phyloP scores from a whole-genome alignment of 2,329 filamentous ascomycete species.

The Curvularia verruculosa region DNA sequence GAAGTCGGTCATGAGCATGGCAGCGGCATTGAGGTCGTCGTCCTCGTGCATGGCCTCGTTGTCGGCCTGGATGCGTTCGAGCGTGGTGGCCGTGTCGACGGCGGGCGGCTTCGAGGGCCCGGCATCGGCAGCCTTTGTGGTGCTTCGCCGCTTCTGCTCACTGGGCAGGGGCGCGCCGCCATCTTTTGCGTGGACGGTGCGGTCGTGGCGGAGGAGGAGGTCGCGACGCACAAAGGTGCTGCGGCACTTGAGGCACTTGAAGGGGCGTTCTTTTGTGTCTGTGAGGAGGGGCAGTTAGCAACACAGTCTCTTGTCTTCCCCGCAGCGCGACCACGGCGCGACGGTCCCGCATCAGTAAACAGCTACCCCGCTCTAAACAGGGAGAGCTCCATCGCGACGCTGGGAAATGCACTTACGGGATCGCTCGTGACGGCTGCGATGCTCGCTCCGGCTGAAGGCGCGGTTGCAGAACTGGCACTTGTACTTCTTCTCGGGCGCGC shows the following conservation, averaged over 20 bases:
- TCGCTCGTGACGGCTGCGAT: slow-evolving; percentile 94
- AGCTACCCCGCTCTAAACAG: slow-evolving; percentile 36
- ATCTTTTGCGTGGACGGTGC: slow-evolving; percentile 98
- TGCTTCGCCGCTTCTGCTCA: slow-evolving; percentile 85
- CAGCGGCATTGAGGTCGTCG: slow-evolving; percentile 95
- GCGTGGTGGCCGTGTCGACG: slow-evolving; percentile 80
- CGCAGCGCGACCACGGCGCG: slow-evolving; percentile 45
- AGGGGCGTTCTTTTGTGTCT: slow-evolving; percentile 99
- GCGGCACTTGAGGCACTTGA: slow-evolving; percentile 97
- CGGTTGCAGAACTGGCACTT: slow-evolving; percentile 99
- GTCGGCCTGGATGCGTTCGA: slow-evolving; percentile 92
- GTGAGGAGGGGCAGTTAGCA: slow-evolving; percentile 47
- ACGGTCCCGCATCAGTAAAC: slow-evolving; percentile 43
- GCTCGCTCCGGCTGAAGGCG: slow-evolving; percentile 96
- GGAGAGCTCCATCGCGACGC: slow-evolving; percentile 30
- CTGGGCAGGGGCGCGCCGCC: slow-evolving; percentile 92
- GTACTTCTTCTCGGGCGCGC: slow-evolving; percentile 93
- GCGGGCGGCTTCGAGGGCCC: slow-evolving; percentile 76
- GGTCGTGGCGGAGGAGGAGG: slow-evolving; percentile 93
- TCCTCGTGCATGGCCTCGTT: slow-evolving; percentile 85
- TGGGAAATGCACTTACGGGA: slow-evolving; percentile 76
- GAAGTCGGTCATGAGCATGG: slow-evolving; percentile 97
- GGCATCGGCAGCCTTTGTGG: slow-evolving; percentile 61
- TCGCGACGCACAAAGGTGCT: slow-evolving; percentile 98
- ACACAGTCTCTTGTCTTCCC: slow-evolving; percentile 36